Evolutionary conservation across 202 grass and related monocot species (phyloP), one percentile per base, ranked within the genome.

Genomic region (Saccharum hybrid): DNA sequence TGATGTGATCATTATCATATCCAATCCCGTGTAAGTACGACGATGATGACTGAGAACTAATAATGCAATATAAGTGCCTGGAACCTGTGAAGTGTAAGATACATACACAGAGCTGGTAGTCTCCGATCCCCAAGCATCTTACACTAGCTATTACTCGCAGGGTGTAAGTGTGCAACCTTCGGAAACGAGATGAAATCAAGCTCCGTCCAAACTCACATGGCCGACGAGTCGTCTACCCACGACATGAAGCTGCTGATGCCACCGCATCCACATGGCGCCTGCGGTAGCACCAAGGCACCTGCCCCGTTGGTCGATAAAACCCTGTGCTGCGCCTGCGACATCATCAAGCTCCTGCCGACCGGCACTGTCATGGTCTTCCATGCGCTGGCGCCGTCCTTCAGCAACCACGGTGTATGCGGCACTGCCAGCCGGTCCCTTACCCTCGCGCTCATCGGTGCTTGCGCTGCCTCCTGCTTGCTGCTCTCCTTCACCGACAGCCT

Each of bases 401-500:
- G 83, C 26, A 78, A 84, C 80, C 75, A 84, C 2, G 90, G 87
- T 28, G 2, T 5, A 0, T 92, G 90, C 75, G 4, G n/a, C 5
- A 0, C 7, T 46, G 75, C 82, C 0, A 88, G 77, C 82, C 80
- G 76, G 66, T 82, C 28, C 8, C 66, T 88, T 0, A 85, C 89
- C 9, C 22, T 26, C 19, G 14, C 30, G 2, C 77, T 91, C 34
- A 7, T 91, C 77, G 48, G 63, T 61, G 40, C 63, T n/a, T 86
- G 89, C 59, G 31, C 71, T 8, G 19, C 81, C 61, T 70, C 82
- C 38, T 91, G 85, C 26, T 13, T 81, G 13, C 23, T 85, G 30
- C 63, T 74, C 64, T 73, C 85, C 73, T 91, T 91, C 82, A 91
- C 89, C 60, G 89, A 91, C 72, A 91, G 89, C 73, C 61, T 85